These are phyloP conservation scores for Otatea glauca DNA, from an alignment of 176 grass and related monocot species.

Conservation along the genomic window DNA sequence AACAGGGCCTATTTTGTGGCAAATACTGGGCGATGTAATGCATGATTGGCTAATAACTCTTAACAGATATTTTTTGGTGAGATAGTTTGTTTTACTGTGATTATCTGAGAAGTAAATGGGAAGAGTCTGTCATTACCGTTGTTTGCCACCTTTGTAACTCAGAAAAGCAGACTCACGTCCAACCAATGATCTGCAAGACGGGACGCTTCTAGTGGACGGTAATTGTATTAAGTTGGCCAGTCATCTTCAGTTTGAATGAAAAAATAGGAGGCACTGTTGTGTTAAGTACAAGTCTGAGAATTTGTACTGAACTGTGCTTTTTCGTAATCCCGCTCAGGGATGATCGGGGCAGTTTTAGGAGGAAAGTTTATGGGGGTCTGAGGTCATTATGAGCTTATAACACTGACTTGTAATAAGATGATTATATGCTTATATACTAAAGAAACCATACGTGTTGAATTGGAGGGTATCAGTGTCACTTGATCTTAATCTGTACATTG, in stretches of 20 bases:
- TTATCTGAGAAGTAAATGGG: background rate
- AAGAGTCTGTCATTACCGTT: background rate
- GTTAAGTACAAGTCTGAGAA: background rate
- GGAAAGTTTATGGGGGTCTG: too few relatives aligned
- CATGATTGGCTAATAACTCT: background rate
- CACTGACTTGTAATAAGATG: too few relatives aligned
- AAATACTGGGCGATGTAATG: background rate
- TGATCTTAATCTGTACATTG: too few relatives aligned
- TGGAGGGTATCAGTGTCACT: too few relatives aligned
- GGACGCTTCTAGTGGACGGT: background rate
- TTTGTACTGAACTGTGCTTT: background rate
- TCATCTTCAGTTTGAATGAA: background rate
- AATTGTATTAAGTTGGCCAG: constrained; percentile 1
- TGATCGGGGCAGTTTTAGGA: too few relatives aligned
- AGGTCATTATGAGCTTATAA: too few relatives aligned
- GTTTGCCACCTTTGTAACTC: background rate
- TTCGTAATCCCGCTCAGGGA: background rate
- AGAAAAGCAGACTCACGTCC: background rate
- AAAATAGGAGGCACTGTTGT: background rate
- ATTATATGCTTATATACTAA: too few relatives aligned
- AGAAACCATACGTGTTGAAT: too few relatives aligned
- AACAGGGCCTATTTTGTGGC: background rate
- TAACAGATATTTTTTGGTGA: background rate
- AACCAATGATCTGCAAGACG: background rate
- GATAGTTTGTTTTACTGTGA: background rate